Percentiles rank a stretch among this genome's conserved stretches.
Evolutionary conservation across 1,284 basidiomycete species (phyloP).

Genomic region (Ustilago bromivora): DNA sequence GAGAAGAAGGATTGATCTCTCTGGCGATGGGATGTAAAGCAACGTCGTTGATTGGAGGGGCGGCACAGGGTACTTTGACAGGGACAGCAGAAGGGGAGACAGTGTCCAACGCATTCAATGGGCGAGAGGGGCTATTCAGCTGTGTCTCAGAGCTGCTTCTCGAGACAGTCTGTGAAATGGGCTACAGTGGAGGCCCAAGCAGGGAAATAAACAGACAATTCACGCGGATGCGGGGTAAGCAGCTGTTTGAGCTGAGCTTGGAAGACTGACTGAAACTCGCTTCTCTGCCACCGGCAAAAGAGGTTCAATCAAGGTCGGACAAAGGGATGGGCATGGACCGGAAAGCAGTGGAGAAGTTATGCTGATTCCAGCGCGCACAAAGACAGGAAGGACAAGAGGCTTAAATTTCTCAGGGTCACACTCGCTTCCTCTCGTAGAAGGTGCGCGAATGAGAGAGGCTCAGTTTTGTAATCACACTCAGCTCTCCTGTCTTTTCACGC

Average conservation of each 20-base stretch:
- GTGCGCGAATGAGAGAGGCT: slow-evolving; percentile 23
- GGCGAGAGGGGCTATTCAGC: background rate
- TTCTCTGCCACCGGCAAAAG: background rate
- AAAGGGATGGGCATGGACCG: slow-evolving; percentile 4
- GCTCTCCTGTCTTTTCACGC: slow-evolving; percentile 15
- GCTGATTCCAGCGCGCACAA: slow-evolving; percentile 7
- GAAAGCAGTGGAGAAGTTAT: background rate
- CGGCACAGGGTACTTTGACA: background rate
- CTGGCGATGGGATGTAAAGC: slow-evolving; percentile 2
- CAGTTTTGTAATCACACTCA: slow-evolving; percentile 36
- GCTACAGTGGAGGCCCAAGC: background rate
- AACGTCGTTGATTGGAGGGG: slow-evolving; percentile 10
- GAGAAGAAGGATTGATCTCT: slow-evolving; percentile 4
- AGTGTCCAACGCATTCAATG: background rate
- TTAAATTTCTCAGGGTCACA: background rate
- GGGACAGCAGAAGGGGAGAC: background rate
- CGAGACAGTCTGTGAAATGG: background rate
- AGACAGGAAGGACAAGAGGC: background rate
- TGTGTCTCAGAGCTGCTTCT: background rate
- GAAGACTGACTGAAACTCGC: background rate
- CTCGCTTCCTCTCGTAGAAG: background rate
- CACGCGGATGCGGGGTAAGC: slow-evolving; percentile 37
- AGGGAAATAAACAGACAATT: slow-evolving; percentile 13
- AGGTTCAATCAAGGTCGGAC: background rate
- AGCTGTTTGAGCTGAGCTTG: slow-evolving; percentile 7